A percentile compares a stretch with the other conserved stretches of the same genome.
phyloP scores from a whole-genome alignment of 352 stramenopile species.

The Phytophthora idaei region DNA sequence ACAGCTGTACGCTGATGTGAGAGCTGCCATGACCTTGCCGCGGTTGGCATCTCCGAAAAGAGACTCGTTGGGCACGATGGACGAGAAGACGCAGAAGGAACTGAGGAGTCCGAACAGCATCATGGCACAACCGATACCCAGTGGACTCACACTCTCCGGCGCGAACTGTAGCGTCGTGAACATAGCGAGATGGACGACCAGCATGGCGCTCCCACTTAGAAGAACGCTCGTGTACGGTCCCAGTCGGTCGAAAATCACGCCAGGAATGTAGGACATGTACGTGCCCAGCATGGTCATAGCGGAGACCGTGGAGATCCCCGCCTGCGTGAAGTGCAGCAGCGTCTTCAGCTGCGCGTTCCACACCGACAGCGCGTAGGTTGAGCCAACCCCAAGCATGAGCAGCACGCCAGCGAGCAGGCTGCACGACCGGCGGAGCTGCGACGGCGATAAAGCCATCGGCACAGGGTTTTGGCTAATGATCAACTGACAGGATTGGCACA shows the following conservation, averaged over 20 bases:
- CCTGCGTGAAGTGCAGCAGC: conserved; percentile 73
- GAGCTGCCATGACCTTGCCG: conserved; percentile 76
- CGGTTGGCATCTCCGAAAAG: conserved; percentile 73
- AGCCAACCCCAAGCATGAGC: conserved; percentile 78
- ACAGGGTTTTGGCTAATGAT: conserved; percentile 2
- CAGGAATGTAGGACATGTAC: conserved; percentile 78
- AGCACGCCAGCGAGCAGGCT: conserved; percentile 66
- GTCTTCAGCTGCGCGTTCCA: conserved; percentile 88
- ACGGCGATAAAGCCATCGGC: conserved; percentile 12
- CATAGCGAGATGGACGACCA: conserved; percentile 47
- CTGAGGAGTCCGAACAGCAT: conserved; percentile 69
- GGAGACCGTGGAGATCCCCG: conserved; percentile 75
- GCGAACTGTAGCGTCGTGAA: conserved; percentile 50
- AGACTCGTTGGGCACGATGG: conserved; percentile 80
- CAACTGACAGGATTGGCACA: conserved; percentile 3
- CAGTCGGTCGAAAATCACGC: conserved; percentile 73
- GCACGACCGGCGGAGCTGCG: conserved; percentile 32
- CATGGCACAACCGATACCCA: conserved; percentile 59
- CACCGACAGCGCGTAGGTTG: conserved; percentile 78
- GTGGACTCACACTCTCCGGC: conserved; percentile 46
- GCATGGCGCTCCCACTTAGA: conserved; percentile 48
- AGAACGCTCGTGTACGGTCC: conserved; percentile 66
- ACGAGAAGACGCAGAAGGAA: conserved; percentile 77
- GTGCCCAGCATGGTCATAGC: conserved; percentile 77
- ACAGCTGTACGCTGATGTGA: conserved; percentile 80